Conservation (phyloP, 176 grass and related monocot genomes). For the Otatea glauca region DNA sequence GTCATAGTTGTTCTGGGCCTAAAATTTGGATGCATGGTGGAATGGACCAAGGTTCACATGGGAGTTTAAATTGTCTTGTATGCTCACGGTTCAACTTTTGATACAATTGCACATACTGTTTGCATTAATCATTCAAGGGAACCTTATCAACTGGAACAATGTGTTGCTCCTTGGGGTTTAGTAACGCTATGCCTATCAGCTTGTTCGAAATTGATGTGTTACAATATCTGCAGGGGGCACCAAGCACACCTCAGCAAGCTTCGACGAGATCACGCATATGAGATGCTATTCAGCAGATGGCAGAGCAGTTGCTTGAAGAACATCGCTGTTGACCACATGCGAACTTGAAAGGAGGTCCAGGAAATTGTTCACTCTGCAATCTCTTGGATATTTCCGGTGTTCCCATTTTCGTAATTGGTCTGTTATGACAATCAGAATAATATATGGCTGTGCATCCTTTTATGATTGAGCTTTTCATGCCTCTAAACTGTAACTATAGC, state of each 20-base stretch:
- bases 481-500: neutral
- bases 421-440: constrained; percentile 16
- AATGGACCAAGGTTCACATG: neutral
- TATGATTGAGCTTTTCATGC: neutral
- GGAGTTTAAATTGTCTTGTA: neutral
- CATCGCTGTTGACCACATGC: neutral
- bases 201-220: constrained; percentile 19
- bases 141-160: neutral
- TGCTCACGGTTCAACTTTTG: neutral
- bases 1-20: neutral
- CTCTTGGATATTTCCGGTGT: neutral
- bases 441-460: constrained; percentile 8
- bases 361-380: neutral
- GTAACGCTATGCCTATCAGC: neutral
- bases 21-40: neutral
- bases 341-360: neutral
- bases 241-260: constrained; percentile 32
- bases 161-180: neutral
- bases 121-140: neutral
- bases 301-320: neutral
- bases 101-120: neutral
- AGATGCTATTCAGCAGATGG: neutral
- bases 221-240: constrained; percentile 43
- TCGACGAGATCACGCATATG: constrained; percentile 51
- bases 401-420: neutral